Percentiles rank a stretch among this genome's conserved stretches.
phyloP scores from a whole-genome alignment of 345 rosid genomes.

The Gossypium arboreum region DNA sequence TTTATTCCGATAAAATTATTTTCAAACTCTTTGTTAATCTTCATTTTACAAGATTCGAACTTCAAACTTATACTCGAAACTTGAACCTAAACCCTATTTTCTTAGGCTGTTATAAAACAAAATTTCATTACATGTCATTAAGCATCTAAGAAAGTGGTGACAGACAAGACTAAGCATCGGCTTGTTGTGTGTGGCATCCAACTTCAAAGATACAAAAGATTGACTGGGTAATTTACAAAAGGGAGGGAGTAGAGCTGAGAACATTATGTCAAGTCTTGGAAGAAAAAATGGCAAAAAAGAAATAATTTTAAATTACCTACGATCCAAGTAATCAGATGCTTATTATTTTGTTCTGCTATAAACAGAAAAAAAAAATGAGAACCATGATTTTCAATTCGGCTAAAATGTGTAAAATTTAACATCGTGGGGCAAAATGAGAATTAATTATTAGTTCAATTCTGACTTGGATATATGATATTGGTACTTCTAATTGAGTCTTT shows the following conservation, averaged over 20 bases:
- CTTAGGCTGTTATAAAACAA: no score
- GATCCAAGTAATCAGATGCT: neutral
- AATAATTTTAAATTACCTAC: neutral
- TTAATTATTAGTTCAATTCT: no score
- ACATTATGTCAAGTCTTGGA: conserved; percentile 19
- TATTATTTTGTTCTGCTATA: neutral
- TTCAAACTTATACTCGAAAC: no score
- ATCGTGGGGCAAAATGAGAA: no score
- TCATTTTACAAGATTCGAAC: no score
- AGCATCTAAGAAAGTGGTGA: conserved; percentile 19
- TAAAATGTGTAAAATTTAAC: neutral
- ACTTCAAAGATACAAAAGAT: neutral
- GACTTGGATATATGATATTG: no score
- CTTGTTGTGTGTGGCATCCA: conserved; percentile 19
- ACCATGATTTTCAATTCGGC: neutral
- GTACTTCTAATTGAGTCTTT: no score
- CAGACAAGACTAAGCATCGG: conserved; percentile 1
- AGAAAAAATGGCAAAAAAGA: neutral
- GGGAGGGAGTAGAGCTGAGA: conserved; percentile 6
- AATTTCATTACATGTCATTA: neutral
- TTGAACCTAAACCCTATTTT: no score
- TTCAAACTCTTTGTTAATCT: no score
- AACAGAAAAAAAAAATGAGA: neutral
- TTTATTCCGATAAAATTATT: no score
- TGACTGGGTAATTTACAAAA: neutral